phyloP scores from a whole-genome alignment of 2,329 filamentous ascomycete species.

The Trichoderma cornu-damae region DNA sequence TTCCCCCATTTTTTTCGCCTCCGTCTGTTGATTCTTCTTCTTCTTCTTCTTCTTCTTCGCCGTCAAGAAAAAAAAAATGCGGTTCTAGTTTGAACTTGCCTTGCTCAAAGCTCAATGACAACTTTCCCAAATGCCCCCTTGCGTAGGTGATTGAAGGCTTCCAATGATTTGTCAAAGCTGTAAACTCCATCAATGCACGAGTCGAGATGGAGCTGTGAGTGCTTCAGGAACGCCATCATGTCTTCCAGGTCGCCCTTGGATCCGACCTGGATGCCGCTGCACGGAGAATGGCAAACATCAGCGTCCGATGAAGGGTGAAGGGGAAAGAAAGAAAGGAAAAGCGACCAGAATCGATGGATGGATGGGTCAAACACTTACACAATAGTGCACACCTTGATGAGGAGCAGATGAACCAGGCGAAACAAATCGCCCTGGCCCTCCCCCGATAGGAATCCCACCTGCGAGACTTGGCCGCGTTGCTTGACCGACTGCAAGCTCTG shows the following conservation, averaged over 20 bases:
- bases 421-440: neutral
- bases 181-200: slow-evolving; percentile 6
- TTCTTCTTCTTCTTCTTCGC: neutral
- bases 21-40: neutral
- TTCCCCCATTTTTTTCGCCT: neutral
- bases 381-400: slow-evolving; percentile 1
- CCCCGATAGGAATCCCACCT: slow-evolving; percentile 11
- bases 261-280: slow-evolving; percentile 6
- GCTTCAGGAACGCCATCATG: neutral
- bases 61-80: too few species aligned
- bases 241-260: slow-evolving; percentile 12
- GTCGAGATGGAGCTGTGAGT: neutral
- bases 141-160: neutral
- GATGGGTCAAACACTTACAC: neutral
- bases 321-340: too few species aligned
- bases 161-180: slow-evolving; percentile 6
- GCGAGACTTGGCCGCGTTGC: slow-evolving; percentile 6
- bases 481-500: slow-evolving; percentile 5
- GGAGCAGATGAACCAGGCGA: slow-evolving; percentile 1
- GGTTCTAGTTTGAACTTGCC: neutral
- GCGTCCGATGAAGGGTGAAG: too few species aligned
- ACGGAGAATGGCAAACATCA: neutral
- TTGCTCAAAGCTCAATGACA: slow-evolving; percentile 3
- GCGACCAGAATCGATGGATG: neutral
- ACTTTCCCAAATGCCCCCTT: slow-evolving; percentile 2